phyloP scores from a whole-genome alignment of 768 basidiomycete species.

The Saitozyma podzolica region DNA sequence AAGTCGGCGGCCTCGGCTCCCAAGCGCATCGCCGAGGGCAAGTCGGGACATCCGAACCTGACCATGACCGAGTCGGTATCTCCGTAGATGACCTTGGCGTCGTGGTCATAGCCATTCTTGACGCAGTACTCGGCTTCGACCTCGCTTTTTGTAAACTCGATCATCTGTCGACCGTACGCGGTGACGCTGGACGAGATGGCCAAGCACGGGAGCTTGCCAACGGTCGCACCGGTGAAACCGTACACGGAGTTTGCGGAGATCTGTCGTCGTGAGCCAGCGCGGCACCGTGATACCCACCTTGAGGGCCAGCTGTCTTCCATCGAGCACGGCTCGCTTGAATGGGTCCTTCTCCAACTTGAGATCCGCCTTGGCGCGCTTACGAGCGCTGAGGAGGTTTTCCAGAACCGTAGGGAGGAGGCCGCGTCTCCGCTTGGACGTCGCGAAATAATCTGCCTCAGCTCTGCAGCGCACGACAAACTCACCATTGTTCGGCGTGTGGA shows the following conservation, averaged over 20 bases:
- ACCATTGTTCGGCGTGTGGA: conserved; percentile 96
- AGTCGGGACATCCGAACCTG: conserved; percentile 85
- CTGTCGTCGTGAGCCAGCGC: conserved; percentile 55
- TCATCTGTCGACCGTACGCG: conserved; percentile 98
- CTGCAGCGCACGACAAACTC: conserved; percentile 16
- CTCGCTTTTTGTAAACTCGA: conserved; percentile 90
- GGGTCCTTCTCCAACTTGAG: conserved; percentile 96
- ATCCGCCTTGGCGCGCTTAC: conserved; percentile 93
- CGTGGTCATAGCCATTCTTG: conserved; percentile 78
- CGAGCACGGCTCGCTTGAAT: conserved; percentile 93
- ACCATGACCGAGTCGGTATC: conserved; percentile 99
- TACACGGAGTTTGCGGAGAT: conserved; percentile 99
- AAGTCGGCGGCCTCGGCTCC: conserved; percentile 92
- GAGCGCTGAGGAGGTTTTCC: conserved; percentile 87
- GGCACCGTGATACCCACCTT: conserved; percentile 62
- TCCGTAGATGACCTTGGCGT: conserved; percentile 95
- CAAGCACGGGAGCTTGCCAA: conserved; percentile 94
- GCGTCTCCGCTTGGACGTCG: conserved; percentile 69
- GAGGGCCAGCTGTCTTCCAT: conserved; percentile 93
- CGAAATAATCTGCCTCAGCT: conserved; percentile 74
- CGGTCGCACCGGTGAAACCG: conserved; percentile 95
- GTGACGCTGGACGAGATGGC: conserved; percentile 94
- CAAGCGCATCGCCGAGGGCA: conserved; percentile 82
- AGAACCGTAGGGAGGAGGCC: conserved; percentile 87
- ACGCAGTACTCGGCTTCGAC: conserved; percentile 85